These are phyloP conservation scores for Conticribra guillardii DNA, from an alignment of 108 stramenopile species.

Conservation along the genomic window DNA sequence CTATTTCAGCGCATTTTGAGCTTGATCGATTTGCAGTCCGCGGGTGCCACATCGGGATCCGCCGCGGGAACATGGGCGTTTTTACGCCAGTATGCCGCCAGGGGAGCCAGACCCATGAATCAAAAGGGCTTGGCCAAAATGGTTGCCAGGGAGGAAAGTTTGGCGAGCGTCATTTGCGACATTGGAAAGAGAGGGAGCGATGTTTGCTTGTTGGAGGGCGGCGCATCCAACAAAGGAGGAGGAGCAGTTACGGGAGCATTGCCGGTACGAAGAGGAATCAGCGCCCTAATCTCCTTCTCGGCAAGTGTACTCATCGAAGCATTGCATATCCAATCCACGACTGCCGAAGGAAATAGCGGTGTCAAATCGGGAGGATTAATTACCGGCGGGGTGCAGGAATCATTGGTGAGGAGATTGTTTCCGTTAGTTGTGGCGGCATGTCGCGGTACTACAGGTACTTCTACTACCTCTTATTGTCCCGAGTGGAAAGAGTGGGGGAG, in stretches of 20 bases:
- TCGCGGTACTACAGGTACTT: background rate
- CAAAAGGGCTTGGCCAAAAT: conserved; percentile 52
- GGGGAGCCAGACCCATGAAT: conserved; percentile 36
- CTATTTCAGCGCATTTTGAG: conserved; percentile 57
- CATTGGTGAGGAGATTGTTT: conserved; percentile 40
- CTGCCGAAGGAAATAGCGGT: conserved; percentile 14
- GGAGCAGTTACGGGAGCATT: background rate
- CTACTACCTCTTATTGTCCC: conserved; percentile 7
- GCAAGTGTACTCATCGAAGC: conserved; percentile 75
- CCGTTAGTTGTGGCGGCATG: conserved; percentile 57
- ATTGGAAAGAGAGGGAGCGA: conserved; percentile 44
- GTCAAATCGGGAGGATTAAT: background rate
- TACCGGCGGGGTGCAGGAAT: conserved; percentile 46
- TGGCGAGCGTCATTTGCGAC: conserved; percentile 36
- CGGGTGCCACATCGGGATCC: conserved; percentile 9
- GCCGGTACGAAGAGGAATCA: conserved; percentile 36
- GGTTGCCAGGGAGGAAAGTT: conserved; percentile 56
- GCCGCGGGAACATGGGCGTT: conserved; percentile 48
- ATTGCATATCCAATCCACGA: conserved; percentile 51
- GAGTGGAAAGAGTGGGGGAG: conserved; percentile 57
- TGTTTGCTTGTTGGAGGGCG: conserved; percentile 22
- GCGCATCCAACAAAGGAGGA: conserved; percentile 1
- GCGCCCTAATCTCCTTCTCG: conserved; percentile 59
- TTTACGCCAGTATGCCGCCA: conserved; percentile 65
- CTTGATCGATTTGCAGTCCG: conserved; percentile 59